phyloP scores from a whole-genome alignment of 1,284 basidiomycete genomes.

The Stereum hirsutum region DNA sequence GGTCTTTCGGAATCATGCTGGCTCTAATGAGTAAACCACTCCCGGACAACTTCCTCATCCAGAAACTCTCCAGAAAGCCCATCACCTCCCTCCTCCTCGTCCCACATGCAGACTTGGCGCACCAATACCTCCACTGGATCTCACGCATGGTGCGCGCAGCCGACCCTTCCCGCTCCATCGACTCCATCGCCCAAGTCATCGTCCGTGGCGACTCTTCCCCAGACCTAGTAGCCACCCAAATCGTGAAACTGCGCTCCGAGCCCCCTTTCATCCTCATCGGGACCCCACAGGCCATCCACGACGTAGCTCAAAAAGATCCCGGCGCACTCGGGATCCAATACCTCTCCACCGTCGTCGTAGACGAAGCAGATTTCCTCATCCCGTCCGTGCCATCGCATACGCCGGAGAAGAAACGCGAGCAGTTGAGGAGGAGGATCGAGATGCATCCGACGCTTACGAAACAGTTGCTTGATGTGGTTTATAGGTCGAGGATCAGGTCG shows the following conservation, averaged over 20 bases:
- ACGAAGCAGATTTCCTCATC: conserved; percentile 68
- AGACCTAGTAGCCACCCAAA: conserved; percentile 20
- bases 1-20: conserved; percentile 62
- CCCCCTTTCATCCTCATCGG: conserved; percentile 62
- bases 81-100: conserved; percentile 43
- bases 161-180: conserved; percentile 17
- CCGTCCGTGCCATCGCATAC: conserved; percentile 33
- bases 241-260: conserved; percentile 27
- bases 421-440: conserved; percentile 31
- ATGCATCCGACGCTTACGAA: conserved; percentile 51
- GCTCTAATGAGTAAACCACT: conserved; percentile 53
- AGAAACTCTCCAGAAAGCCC: conserved; percentile 22
- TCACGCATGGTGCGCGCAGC: conserved; percentile 34
- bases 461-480: conserved; percentile 49
- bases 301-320: conserved; percentile 37
- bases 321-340: conserved; percentile 32
- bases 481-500: conserved; percentile 12
- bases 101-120: conserved; percentile 66
- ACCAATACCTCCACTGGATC: conserved; percentile 63
- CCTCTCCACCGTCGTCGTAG: conserved; percentile 54
- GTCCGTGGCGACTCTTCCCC: conserved; percentile 33
- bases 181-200: conserved; percentile 48
- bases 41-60: too few relatives aligned
- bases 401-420: conserved; percentile 24
- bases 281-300: conserved; percentile 60